Evolutionary conservation across 768 basidiomycete genomes (phyloP).

Genomic region (Lactarius pseudohatsudake): DNA sequence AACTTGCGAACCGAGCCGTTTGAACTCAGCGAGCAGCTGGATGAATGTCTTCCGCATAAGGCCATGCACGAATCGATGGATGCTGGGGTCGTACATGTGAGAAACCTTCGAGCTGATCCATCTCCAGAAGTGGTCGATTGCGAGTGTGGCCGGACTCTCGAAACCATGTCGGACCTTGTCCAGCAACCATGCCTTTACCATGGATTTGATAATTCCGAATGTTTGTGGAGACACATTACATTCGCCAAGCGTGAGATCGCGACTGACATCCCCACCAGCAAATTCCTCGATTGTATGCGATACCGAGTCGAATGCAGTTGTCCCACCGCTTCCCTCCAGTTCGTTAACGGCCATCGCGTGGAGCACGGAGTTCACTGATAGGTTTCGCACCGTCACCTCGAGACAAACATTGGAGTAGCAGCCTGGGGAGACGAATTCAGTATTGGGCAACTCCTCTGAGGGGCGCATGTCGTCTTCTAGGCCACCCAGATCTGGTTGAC

Average conservation of each 20-base stretch:
- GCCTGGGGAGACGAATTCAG: constrained; percentile 82
- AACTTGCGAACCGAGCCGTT: constrained; percentile 88
- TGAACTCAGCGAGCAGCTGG: constrained; percentile 95
- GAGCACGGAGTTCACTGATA: constrained; percentile 91
- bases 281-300: constrained; percentile 92
- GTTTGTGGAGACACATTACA: constrained; percentile 84
- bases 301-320: constrained; percentile 91
- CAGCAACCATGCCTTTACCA: constrained; percentile 90
- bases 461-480: constrained; percentile 82
- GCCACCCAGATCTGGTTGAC: constrained; percentile 90
- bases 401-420: constrained; percentile 92
- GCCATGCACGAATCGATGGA: constrained; percentile 91
- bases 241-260: constrained; percentile 84
- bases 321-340: constrained; percentile 91
- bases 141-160: constrained; percentile 62
- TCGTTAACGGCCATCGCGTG: constrained; percentile 97
- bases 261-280: constrained; percentile 59
- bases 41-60: constrained; percentile 98
- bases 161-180: constrained; percentile 75
- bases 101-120: constrained; percentile 90
- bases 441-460: constrained; percentile 74
- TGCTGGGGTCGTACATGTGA: constrained; percentile 86
- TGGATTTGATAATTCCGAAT: constrained; percentile 78
- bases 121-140: constrained; percentile 95
- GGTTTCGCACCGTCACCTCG: constrained; percentile 84